Evolutionary conservation across 2,329 filamentous ascomycete genomes (phyloP).

Genomic region (Raffaelea ambrosiae): DNA sequence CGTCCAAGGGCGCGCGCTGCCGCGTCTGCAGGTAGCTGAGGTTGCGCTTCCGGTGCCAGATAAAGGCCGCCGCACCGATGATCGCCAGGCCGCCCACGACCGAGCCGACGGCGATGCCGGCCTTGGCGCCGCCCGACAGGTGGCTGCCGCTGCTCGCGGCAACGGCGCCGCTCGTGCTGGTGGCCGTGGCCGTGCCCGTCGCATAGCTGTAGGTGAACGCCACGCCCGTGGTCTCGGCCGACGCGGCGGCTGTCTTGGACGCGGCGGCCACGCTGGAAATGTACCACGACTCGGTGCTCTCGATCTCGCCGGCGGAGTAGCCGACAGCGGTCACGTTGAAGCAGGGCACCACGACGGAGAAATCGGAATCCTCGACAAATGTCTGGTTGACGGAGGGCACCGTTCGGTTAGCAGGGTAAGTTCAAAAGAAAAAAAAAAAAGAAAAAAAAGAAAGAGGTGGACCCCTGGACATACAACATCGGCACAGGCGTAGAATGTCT

Average conservation of each 20-base stretch:
- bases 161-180: neutral
- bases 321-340: slow-evolving; percentile 26
- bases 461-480: slow-evolving; percentile 24
- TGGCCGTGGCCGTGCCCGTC: neutral
- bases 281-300: too few relatives aligned
- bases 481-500: slow-evolving; percentile 29
- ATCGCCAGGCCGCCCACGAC: slow-evolving; percentile 16
- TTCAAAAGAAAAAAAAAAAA: neutral
- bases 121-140: slow-evolving; percentile 24
- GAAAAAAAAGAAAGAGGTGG: too few relatives aligned
- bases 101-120: slow-evolving; percentile 27
- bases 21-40: slow-evolving; percentile 7
- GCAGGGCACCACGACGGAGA: slow-evolving; percentile 23
- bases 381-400: neutral
- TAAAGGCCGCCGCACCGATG: neutral
- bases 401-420: neutral
- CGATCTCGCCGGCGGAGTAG: slow-evolving; percentile 4
- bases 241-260: neutral
- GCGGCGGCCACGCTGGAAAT: too few relatives aligned
- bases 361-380: slow-evolving; percentile 14
- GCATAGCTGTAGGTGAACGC: neutral
- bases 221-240: slow-evolving; percentile 1
- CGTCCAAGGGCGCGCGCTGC: slow-evolving; percentile 3
- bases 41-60: slow-evolving; percentile 6
- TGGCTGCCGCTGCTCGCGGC: slow-evolving; percentile 14